Evolutionary conservation across 805 yeast genomes (phyloP).

Genomic region (Saturnispora mendoncae): DNA sequence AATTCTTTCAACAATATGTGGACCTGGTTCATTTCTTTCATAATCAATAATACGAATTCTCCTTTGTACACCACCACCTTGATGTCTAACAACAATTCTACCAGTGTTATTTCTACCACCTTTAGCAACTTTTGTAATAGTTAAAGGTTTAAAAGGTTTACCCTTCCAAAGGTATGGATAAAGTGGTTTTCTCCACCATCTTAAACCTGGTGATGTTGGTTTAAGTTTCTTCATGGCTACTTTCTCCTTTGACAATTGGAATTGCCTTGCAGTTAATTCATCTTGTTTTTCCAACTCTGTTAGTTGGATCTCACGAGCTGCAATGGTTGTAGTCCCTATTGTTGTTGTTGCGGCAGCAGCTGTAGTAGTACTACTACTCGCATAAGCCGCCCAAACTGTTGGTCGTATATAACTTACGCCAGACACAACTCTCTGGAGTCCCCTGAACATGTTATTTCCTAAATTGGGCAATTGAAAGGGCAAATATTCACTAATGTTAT

Average conservation of each 20-base stretch:
- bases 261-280: conserved; percentile 57
- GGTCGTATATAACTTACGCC: not conserved
- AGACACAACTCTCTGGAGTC: no score
- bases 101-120: conserved; percentile 92
- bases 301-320: conserved; percentile 34
- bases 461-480: no score
- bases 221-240: conserved; percentile 68
- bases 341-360: not conserved
- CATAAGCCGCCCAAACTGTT: not conserved
- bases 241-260: conserved; percentile 59
- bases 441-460: no score
- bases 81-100: conserved; percentile 80
- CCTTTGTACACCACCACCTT: conserved; percentile 95
- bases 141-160: conserved; percentile 65
- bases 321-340: conserved; percentile 2
- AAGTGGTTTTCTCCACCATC: conserved; percentile 83
- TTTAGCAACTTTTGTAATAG: conserved; percentile 58
- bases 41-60: conserved; percentile 80
- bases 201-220: conserved; percentile 77
- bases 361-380: not conserved
- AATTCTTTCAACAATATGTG: conserved; percentile 72
- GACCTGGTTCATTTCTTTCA: conserved; percentile 56
- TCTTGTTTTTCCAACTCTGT: conserved; percentile 80
- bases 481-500: no score
- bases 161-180: conserved; percentile 85